Conservation (phyloP, 306 rosid species). For the Medicago arabica region DNA sequence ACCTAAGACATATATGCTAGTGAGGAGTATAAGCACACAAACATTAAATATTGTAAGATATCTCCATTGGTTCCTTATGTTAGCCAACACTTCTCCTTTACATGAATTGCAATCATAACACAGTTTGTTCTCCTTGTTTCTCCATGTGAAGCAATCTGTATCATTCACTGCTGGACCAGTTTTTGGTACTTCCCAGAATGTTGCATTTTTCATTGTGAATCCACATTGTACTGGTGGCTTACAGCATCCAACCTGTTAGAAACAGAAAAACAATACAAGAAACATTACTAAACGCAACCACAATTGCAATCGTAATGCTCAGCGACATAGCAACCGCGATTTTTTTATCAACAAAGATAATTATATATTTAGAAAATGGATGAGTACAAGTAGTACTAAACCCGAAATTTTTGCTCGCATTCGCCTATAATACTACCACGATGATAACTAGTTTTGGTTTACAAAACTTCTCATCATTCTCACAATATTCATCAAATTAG, state of each 20-base stretch:
- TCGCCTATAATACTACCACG: too few species aligned
- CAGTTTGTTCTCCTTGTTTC: slow-evolving; percentile 36
- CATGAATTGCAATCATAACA: slow-evolving; percentile 71
- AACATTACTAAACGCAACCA: background rate
- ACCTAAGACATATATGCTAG: slow-evolving; percentile 55
- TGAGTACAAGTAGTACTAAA: too few species aligned
- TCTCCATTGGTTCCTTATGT: slow-evolving; percentile 65
- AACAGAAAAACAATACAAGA: background rate
- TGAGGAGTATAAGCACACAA: slow-evolving; percentile 46
- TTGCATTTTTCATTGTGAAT: slow-evolving; percentile 59
- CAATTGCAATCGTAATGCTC: background rate
- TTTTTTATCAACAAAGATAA: too few species aligned
- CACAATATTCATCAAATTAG: background rate
- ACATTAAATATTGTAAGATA: slow-evolving; percentile 58
- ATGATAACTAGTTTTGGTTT: too few species aligned
- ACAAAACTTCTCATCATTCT: too few species aligned
- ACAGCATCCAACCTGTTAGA: slow-evolving; percentile 72
- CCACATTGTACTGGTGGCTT: slow-evolving; percentile 73
- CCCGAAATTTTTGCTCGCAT: too few species aligned
- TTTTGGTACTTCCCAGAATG: slow-evolving; percentile 63
- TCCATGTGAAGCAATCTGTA: slow-evolving; percentile 66
- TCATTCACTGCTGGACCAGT: slow-evolving; percentile 42
- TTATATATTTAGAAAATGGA: too few species aligned
- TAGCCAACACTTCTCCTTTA: slow-evolving; percentile 69
- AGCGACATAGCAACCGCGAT: background rate